A percentile compares a stretch with the other conserved stretches of the same genome.
Evolutionary conservation across 2,329 filamentous ascomycete species (phyloP).

Genomic region (Sclerotinia subarctica): DNA sequence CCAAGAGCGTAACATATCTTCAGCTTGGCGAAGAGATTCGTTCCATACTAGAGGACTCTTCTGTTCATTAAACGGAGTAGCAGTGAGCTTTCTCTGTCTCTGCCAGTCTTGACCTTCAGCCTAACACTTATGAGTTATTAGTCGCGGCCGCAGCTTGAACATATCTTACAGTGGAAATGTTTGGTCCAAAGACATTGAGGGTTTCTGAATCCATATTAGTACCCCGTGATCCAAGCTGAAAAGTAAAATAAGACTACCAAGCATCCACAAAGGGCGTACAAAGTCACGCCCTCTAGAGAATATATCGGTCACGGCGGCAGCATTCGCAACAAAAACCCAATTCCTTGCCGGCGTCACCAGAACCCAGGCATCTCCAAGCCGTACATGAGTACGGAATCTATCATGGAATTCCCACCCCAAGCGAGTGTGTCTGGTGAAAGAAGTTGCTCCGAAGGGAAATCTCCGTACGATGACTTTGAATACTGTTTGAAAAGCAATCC

Average conservation of each 20-base stretch:
- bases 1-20: slow-evolving; percentile 16
- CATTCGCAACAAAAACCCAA: slow-evolving; percentile 11
- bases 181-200: slow-evolving; percentile 14
- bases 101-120: slow-evolving; percentile 39
- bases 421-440: slow-evolving; percentile 9
- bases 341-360: slow-evolving; percentile 8
- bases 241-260: neutral
- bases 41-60: slow-evolving; percentile 43
- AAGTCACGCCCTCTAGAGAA: neutral
- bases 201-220: neutral
- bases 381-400: slow-evolving; percentile 3
- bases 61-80: slow-evolving; percentile 44
- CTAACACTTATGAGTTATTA: neutral
- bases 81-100: slow-evolving; percentile 44
- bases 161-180: slow-evolving; percentile 10
- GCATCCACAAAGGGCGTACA: slow-evolving; percentile 12
- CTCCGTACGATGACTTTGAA: slow-evolving; percentile 4
- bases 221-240: neutral
- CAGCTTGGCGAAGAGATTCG: slow-evolving; percentile 38
- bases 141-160: neutral
- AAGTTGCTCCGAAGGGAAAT: slow-evolving; percentile 8
- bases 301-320: slow-evolving; percentile 8
- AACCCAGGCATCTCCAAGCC: slow-evolving; percentile 7
- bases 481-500: slow-evolving; percentile 8
- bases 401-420: slow-evolving; percentile 15